Base-by-base conservation (phyloP, 768 basidiomycete genomes). In the Lyophyllum decastes region DNA sequence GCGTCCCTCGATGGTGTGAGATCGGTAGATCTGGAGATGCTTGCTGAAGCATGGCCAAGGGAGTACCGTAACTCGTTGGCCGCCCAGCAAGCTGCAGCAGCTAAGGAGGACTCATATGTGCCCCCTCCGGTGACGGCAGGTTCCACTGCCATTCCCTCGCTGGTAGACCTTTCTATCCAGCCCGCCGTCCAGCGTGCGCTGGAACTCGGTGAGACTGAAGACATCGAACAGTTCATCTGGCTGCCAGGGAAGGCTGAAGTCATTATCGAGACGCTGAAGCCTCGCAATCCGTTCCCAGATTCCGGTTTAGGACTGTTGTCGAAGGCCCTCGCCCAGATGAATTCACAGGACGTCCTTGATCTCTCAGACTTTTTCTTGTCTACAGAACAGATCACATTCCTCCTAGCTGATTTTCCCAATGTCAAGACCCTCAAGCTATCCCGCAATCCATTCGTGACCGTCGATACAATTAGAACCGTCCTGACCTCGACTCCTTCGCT, bases 211-310 rank as follows among this genome's bases (percentile, higher is more conserved):
- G 64, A 72, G 35, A 66, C 58, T 0, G 55, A 54, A 4, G 67
- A 58, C 9, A 44, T 75, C 16, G 72, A 72, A 48, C 59, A 62
- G 2, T 40, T 75, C 26, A 22, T 72, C 25, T 69, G 67, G 71
- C 56, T 70, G 30, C 70, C 73, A 4, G 70, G 64, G 0, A 76
- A 71, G 60, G 64, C 66, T 0, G 24, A 49, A 3, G 52, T 48
- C 9, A 64, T 74, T 14, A 49, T 59, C 46, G 24, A 55, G 0
- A 40, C 64, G 21, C 60, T 76, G 2, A 66, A 57, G 11, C 19
- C 53, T 12, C 54, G 57, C 24, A 44, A 53, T 14, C 64, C 71
- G 1, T 66, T 73, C 53, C 69, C 72, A 8, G 69, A 72, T 22
- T 35, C 54, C 19, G 72, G 58, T 3, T 2, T 73, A 9, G 21